Evolutionary conservation across 129 eudicot genomes (phyloP), one percentile per base, ranked within the genome.

Genomic region (Lactuca saligna): DNA sequence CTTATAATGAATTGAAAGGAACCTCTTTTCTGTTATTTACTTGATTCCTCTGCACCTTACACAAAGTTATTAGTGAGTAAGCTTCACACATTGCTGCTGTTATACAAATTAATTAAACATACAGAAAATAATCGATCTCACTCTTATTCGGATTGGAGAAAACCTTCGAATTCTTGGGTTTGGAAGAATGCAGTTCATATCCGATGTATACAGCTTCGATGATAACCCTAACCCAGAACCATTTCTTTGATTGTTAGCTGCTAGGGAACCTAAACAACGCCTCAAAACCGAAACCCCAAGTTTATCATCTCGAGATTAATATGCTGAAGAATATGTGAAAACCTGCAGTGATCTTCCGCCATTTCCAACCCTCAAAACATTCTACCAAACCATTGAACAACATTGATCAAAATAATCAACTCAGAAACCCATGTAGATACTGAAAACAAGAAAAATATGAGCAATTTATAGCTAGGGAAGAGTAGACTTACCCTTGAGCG

Each of bases 101-200:
- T 25, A 0, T 25, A 25, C 29, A 25, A 0, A 25, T 25, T 25
- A 25, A 25, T 25, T 25, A 25, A 25, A 25, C 29, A 25, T 25
- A 25, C 29, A 25, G 15, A 14, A 17, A 57, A 14, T 66, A 66
- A 32, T 46, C 1, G n/a, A 3, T 8, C 86, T 75, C 62, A 87
- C 94, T 83, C 58, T 73, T 87, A 66, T 81, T 83, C 80, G 83
- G 83, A 1, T 73, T 80, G 41, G 81, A 84, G 85, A 83, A 50
- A 60, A 73, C 62, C 85, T 65, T 33, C 68, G 71, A 9, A 74
- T 8, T 75, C 82, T 78, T 55, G 86, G 84, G 79, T 81, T 83
- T 6, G 81, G 86, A 50, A 71, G 65, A 41, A 71, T 37, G 17
- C 64, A 54, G n/a, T 62, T 71, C 29, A 25, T 25, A 25, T 25